Evolutionary conservation across 2,329 filamentous ascomycete species (phyloP).

Genomic region (Cryphonectria radicalis): DNA sequence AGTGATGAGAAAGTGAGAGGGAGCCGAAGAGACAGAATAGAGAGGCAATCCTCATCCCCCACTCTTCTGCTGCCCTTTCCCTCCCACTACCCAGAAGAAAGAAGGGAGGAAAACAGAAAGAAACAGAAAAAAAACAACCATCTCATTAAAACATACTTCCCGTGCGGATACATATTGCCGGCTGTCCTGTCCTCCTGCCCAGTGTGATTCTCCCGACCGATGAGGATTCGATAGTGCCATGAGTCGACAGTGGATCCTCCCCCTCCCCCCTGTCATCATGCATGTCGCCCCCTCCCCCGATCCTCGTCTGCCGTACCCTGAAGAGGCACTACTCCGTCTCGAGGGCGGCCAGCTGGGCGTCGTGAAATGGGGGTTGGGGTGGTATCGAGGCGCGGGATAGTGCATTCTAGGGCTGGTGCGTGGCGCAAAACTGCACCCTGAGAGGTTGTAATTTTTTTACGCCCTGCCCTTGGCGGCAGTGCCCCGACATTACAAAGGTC

Average conservation of each 20-base stretch:
- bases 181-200: slow-evolving; percentile 1
- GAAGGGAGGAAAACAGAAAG: not conserved
- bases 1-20: not conserved
- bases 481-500: not conserved
- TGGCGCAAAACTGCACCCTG: not conserved
- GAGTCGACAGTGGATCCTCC: slow-evolving; percentile 3
- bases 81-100: not conserved
- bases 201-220: slow-evolving; percentile 1
- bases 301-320: not conserved
- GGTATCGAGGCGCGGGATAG: not conserved
- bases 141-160: not conserved
- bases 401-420: not conserved
- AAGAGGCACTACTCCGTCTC: not conserved
- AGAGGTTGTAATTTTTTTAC: not conserved
- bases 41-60: not conserved
- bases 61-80: too few species aligned
- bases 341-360: not conserved
- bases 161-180: not conserved
- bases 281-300: too few species aligned
- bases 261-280: not conserved
- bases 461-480: too few species aligned
- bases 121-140: not conserved
- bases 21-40: not conserved
- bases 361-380: not conserved
- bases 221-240: slow-evolving; percentile 9